Evolutionary conservation across 495 filamentous ascomycete genomes (phyloP), one percentile per base, ranked within the genome.

Genomic region (Aspergillus nidulans): DNA sequence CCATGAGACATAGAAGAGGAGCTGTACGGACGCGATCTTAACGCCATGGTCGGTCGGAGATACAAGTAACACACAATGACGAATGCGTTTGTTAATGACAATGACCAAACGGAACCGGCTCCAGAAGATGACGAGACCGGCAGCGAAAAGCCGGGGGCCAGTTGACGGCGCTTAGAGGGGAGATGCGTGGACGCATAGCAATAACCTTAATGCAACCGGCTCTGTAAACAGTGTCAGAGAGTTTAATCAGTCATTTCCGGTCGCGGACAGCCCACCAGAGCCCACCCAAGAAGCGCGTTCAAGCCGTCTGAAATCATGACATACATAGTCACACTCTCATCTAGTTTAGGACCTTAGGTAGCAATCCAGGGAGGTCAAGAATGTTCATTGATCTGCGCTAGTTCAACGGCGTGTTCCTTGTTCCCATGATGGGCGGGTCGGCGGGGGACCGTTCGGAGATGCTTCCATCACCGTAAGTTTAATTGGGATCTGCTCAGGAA

Each of bases 51-150:
- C n/a, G 58, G 49, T 49, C n/a, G 51, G 34, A 19, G 50, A 61
- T 55, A 58, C 58, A 61, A 50, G 50, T 57, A 49, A 59, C 49
- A 60, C 61, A 59, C 50, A 57, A 57, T 63, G 60, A 66, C 63
- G 58, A 63, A 66, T 60, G 63, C 60, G 58, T 61, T 47, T 55
- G 45, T 40, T 46, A 59, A 45, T 20, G 46, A 30, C 8, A 42
- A 47, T 45, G 28, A 48, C 49, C 26, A 47, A 53, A 58, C 52
- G 60, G 53, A 63, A 58, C 28, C 28, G 55, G 47, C 36, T 21
- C 5, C 19, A 49, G 21, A 38, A 20, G 46, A 53, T 53, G 54
- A 57, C 51, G 52, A 47, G 61, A 63, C 51, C 53, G 52, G 41
- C 61, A 52, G 53, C 46, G 45, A 19, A 18, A 26, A 40, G 28